These are phyloP conservation scores for Cystofilobasidium ferigula DNA, from an alignment of 768 basidiomycete species.

Conservation along the genomic window DNA sequence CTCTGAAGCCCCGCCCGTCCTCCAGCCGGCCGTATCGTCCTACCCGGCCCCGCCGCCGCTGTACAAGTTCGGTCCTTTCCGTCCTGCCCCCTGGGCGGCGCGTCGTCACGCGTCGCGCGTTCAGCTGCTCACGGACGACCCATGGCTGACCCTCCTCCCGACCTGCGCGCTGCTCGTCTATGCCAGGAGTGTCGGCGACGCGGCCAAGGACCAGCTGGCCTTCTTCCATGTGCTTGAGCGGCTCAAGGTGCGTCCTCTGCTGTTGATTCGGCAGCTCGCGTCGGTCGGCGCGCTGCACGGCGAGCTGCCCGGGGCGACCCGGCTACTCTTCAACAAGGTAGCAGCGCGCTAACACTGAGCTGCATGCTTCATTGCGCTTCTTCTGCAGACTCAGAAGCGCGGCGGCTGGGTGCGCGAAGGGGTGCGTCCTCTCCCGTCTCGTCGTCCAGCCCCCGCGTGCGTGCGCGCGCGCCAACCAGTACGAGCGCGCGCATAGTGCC, in stretches of 20 bases:
- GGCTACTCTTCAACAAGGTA: too few species aligned
- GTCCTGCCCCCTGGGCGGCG: too few species aligned
- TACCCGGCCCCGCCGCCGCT: constrained; percentile 16
- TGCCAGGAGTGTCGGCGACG: constrained; percentile 16
- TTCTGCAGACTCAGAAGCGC: constrained; percentile 77
- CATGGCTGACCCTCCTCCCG: not conserved
- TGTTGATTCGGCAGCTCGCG: not conserved
- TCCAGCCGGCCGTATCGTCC: not conserved
- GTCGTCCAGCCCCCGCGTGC: not conserved
- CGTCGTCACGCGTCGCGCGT: too few species aligned
- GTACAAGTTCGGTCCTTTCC: constrained; percentile 7
- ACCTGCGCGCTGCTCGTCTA: not conserved
- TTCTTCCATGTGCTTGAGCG: constrained; percentile 26
- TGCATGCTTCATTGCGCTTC: too few species aligned
- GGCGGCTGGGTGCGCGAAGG: constrained; percentile 88
- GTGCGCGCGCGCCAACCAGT: too few species aligned
- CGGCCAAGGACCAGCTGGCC: constrained; percentile 14
- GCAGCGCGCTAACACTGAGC: too few species aligned
- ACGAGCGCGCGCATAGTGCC: too few species aligned
- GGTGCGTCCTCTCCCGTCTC: constrained; percentile 46
- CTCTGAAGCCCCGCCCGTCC: not conserved
- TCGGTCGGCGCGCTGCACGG: too few species aligned
- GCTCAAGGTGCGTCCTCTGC: constrained; percentile 18
- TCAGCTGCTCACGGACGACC: too few species aligned
- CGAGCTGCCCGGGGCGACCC: too few species aligned